Base-by-base conservation (phyloP, 345 rosid species). In the Eucalyptus marginata region DNA sequence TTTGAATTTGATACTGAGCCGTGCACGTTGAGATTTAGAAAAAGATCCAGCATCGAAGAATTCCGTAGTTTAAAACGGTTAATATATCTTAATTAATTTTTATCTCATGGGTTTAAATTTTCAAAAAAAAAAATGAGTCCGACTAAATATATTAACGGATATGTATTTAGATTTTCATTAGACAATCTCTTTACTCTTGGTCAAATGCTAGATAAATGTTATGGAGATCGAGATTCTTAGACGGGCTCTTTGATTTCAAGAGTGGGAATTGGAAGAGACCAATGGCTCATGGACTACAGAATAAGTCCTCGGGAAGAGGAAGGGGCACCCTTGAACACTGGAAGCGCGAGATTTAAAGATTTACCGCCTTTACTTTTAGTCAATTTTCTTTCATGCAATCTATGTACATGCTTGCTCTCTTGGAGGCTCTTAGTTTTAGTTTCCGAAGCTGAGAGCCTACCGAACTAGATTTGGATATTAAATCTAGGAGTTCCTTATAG, bases 131-230 rank as follows among this genome's bases (percentile, higher is more conserved):
- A 56, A 24, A 1, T 22, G 3, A 56, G 0, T 10, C 3, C 1
- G 0, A 56, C 0, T 4, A 0, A 1, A 24, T 24, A 9, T 56
- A 24, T 0, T 2, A 24, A 56, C 0, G 0, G 0, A 0, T 9
- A 22, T 0, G 1, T 0, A 0, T 24, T 56, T 22, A 4, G 0
- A 56, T 56, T 56, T 25, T 22, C 29, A 24, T 5, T 1, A 4
- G 3, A 24, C 0, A 0, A 24, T 22, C 6, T 56, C 10, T 52
- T 2, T 1, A 8, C 58, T 52, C 13, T 0, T n/a, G n/a, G n/a
- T n/a, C 27, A 56, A 24, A 22, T 0, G 3, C 29, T 24, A 24
- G 13, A 52, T 10, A 52, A 52, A 52, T 20, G 10, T 52, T 52
- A 52, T 3, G 25, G 10, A 52, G 58, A 7, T 52, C 1, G 0